Conservation (phyloP, 345 rosid species). For the Rubroshorea leprosula region DNA sequence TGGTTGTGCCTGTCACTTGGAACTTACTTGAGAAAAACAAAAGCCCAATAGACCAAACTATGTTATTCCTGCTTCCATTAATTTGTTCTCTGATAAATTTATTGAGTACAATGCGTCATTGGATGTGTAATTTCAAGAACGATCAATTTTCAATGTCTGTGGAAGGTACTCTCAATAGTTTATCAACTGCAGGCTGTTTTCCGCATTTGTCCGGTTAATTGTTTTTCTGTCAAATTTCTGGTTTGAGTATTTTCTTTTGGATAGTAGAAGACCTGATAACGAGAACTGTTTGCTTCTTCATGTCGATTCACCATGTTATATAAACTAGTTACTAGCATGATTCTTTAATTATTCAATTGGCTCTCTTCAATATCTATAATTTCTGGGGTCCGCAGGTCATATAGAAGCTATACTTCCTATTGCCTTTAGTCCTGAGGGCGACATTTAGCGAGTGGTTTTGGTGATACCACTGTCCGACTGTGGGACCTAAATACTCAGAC, state of each 20-base stretch:
- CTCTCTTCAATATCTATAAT: slow-evolving; percentile 6
- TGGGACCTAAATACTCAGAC: slow-evolving; percentile 97
- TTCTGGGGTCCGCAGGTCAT: slow-evolving; percentile 45
- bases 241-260: slow-evolving; percentile 26
- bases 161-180: slow-evolving; percentile 80
- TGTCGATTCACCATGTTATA: background rate
- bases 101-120: background rate
- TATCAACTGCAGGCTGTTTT: slow-evolving; percentile 97
- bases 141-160: slow-evolving; percentile 62
- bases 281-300: background rate
- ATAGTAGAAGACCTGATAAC: background rate
- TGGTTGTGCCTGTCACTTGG: slow-evolving; percentile 73
- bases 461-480: slow-evolving; percentile 88
- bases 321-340: background rate
- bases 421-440: slow-evolving; percentile 92
- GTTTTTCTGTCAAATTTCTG: slow-evolving; percentile 85
- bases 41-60: slow-evolving; percentile 29
- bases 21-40: slow-evolving; percentile 73
- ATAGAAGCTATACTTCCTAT: slow-evolving; percentile 88
- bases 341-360: background rate
- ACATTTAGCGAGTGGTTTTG: slow-evolving; percentile 94
- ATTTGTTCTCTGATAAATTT: background rate
- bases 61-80: background rate
- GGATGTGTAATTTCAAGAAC: slow-evolving; percentile 4
- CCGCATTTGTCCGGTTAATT: slow-evolving; percentile 80